Percentiles rank a stretch among this genome's conserved stretches.
Evolutionary conservation across 1,139 yeast species (phyloP).

Genomic region (Pichia sp.): DNA sequence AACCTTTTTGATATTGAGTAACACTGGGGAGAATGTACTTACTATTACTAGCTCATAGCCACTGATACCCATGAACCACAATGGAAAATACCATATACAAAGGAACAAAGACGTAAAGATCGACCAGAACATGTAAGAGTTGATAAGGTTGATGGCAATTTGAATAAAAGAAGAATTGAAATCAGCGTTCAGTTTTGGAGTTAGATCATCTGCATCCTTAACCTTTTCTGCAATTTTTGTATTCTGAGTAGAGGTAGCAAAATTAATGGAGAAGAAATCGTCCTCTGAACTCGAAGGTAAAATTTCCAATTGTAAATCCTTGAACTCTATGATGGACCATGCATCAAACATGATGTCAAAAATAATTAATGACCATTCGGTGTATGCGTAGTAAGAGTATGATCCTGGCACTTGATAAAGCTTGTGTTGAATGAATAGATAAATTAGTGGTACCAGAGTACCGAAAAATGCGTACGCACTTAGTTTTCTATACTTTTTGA

Average conservation of each 20-base stretch:
- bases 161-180: conserved; percentile 32
- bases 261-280: conserved; percentile 28
- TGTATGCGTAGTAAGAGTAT: conserved; percentile 86
- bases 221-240: background rate
- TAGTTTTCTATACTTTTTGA: conserved; percentile 44
- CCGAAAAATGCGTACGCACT: conserved; percentile 60
- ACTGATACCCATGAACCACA: conserved; percentile 96
- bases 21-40: conserved; percentile 37
- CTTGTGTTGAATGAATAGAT: conserved; percentile 89
- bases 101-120: conserved; percentile 71
- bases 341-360: conserved; percentile 82
- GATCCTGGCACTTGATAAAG: conserved; percentile 89
- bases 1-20: conserved; percentile 50
- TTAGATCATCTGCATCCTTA: conserved; percentile 5
- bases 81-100: conserved; percentile 93
- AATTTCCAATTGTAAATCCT: conserved; percentile 41
- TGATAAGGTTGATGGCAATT: conserved; percentile 41
- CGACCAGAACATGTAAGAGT: conserved; percentile 78
- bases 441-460: conserved; percentile 70
- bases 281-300: conserved; percentile 24
- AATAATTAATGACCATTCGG: conserved; percentile 84
- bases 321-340: conserved; percentile 66
- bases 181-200: conserved; percentile 22
- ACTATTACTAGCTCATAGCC: conserved; percentile 79
- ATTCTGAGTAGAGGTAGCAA: conserved; percentile 12